A percentile compares a stretch with the other conserved stretches of the same genome.
These are phyloP conservation scores for Amaranthus cruentus DNA, from an alignment of 148 eudicot species.

Conservation along the genomic window DNA sequence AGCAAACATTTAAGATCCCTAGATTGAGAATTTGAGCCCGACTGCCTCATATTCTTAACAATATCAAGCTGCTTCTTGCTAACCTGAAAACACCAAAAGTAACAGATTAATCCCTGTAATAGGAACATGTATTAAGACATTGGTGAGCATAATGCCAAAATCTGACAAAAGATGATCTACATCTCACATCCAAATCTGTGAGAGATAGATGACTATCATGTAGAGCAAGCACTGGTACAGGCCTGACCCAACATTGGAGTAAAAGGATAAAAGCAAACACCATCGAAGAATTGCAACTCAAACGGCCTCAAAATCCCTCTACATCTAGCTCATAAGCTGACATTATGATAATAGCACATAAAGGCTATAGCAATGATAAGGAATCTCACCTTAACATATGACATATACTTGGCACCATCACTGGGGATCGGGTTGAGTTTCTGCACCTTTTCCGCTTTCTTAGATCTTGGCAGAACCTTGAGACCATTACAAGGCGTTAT, in stretches of 20 bases:
- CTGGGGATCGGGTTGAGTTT: constrained; percentile 41
- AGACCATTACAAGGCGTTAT: constrained; percentile 33
- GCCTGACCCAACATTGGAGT: neutral
- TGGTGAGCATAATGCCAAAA: neutral
- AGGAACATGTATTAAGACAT: neutral
- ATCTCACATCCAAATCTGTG: neutral
- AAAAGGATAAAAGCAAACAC: neutral
- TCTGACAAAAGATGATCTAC: neutral
- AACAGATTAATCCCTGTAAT: constrained; percentile 4
- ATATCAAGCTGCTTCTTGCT: constrained; percentile 85
- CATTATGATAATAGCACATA: neutral
- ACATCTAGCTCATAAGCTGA: neutral
- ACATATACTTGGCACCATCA: constrained; percentile 94
- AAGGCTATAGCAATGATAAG: neutral
- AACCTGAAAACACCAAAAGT: constrained; percentile 47
- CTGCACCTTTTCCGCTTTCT: constrained; percentile 55
- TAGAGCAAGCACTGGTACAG: neutral
- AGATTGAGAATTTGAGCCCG: constrained; percentile 63
- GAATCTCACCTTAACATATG: constrained; percentile 74
- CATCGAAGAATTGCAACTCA: neutral
- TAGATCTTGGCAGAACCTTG: constrained; percentile 39
- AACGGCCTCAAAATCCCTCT: neutral
- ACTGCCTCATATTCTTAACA: constrained; percentile 78
- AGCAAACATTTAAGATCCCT: constrained; percentile 76
- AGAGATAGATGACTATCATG: neutral